phyloP scores from a whole-genome alignment of 257 asterid species.

The Solanum chmielewskii region DNA sequence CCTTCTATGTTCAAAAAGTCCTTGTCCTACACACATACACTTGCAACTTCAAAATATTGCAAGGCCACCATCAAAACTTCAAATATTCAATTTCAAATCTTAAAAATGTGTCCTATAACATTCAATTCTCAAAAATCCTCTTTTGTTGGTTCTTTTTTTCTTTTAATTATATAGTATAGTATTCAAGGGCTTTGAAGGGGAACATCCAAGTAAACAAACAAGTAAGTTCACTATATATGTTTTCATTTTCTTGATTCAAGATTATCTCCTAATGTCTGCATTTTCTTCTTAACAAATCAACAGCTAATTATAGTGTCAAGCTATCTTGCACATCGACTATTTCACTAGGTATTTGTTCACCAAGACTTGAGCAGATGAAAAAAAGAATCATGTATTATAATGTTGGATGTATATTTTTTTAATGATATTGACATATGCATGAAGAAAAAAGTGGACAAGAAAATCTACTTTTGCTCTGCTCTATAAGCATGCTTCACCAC shows the following conservation, averaged over 20 bases:
- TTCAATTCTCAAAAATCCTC: background rate
- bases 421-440: slow-evolving; percentile 24
- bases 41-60: background rate
- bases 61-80: background rate
- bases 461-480: slow-evolving; percentile 2
- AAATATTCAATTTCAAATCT: background rate
- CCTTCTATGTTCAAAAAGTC: background rate
- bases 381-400: no score
- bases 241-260: background rate
- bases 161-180: background rate
- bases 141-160: background rate
- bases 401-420: slow-evolving; percentile 20
- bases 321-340: background rate
- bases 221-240: background rate
- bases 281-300: background rate
- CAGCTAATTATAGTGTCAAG: background rate
- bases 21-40: background rate
- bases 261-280: background rate
- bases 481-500: slow-evolving; percentile 3
- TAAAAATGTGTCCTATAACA: background rate
- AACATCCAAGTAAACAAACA: background rate
- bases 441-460: slow-evolving; percentile 17
- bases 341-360: background rate
- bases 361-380: background rate
- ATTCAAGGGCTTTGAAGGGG: background rate